These are phyloP conservation scores for Hypoxylon subgilvum DNA, from an alignment of 495 filamentous ascomycete genomes.

Conservation along the genomic window DNA sequence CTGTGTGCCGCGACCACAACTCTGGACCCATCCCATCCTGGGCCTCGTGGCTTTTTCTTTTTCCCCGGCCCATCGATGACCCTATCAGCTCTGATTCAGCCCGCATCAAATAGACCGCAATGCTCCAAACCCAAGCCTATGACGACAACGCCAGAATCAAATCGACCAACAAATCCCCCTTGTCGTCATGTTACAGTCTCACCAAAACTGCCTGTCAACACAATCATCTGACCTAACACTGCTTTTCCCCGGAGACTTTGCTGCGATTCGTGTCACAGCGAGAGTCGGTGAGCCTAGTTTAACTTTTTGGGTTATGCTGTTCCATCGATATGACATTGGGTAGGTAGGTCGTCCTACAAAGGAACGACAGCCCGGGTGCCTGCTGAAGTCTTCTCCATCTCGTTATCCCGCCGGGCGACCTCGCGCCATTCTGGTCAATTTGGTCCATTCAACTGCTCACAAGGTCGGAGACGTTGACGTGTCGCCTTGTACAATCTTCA, in stretches of 20 bases:
- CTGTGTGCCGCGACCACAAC: neutral
- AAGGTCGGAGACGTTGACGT: constrained; percentile 2
- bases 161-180: neutral
- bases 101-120: no score
- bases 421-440: neutral
- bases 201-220: neutral
- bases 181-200: constrained; percentile 18
- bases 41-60: constrained; percentile 15
- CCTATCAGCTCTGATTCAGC: neutral
- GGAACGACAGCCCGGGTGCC: constrained; percentile 5
- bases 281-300: no score
- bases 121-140: no score
- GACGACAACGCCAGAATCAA: constrained; percentile 17
- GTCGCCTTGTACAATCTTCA: constrained; percentile 17
- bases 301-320: no score
- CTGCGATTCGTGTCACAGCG: neutral
- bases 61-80: neutral
- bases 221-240: constrained; percentile 6
- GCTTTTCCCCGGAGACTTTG: neutral
- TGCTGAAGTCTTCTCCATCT: constrained; percentile 1
- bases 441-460: neutral
- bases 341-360: no score
- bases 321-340: no score
- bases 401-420: neutral
- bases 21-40: constrained; percentile 9